Conservation (phyloP, 2,329 filamentous ascomycete genomes). For the Aspergillus novofumigatus region DNA sequence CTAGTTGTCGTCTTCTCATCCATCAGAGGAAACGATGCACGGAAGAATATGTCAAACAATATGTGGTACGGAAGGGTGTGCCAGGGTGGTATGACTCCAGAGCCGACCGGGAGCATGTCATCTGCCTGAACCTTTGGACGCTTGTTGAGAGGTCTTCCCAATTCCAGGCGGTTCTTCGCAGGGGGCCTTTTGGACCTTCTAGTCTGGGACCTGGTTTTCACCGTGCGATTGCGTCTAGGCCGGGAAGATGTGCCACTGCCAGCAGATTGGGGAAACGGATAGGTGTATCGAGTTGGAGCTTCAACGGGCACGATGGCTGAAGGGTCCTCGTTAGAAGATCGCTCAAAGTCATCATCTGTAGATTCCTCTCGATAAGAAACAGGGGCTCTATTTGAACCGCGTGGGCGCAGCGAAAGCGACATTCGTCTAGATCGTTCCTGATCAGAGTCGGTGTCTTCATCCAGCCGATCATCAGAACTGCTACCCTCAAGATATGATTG, state of each 20-base stretch:
- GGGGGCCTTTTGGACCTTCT: constrained; percentile 17
- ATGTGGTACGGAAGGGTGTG: constrained; percentile 63
- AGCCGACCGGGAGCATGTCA: constrained; percentile 14
- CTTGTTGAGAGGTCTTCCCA: constrained; percentile 24
- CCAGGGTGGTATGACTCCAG: constrained; percentile 52
- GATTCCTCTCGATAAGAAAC: constrained; percentile 34
- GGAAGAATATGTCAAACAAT: constrained; percentile 65
- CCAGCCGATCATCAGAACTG: constrained; percentile 26
- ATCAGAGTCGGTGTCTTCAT: constrained; percentile 10
- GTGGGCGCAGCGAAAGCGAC: constrained; percentile 29
- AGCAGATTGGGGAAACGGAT: constrained; percentile 8
- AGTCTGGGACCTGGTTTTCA: constrained; percentile 16
- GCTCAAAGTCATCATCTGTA: constrained; percentile 25
- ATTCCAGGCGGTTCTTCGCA: constrained; percentile 12
- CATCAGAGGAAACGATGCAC: constrained; percentile 58
- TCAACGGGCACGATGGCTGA: constrained; percentile 10
- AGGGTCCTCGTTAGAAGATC: constrained; percentile 8
- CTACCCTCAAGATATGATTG: constrained; percentile 37
- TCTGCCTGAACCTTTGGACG: constrained; percentile 18
- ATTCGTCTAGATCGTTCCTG: constrained; percentile 12
- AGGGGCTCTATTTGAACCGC: constrained; percentile 22
- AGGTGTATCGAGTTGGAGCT: constrained; percentile 1
- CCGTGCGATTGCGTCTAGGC: constrained; percentile 14
- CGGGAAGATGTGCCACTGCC: constrained; percentile 5
- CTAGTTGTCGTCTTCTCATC: constrained; percentile 27